Evolutionary conservation across 768 basidiomycete species (phyloP), one percentile per base, ranked within the genome.

Genomic region (Kwoniella sp.): DNA sequence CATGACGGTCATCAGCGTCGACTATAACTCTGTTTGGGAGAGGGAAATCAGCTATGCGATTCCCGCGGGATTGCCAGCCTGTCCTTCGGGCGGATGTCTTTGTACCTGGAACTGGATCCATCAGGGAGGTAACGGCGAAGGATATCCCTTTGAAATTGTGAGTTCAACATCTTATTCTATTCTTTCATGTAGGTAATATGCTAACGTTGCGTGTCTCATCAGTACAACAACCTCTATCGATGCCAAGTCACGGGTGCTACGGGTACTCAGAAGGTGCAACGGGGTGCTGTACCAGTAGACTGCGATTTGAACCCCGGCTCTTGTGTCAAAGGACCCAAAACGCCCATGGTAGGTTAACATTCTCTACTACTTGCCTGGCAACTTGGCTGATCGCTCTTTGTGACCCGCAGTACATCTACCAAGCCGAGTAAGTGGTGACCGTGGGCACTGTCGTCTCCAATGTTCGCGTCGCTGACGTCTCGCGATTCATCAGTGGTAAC

Each of bases 21-120:
- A 90, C 73, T 87, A 88, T 54, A 88, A 86, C 0, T 90, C 89
- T 67, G 89, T 90, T 0, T 91, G 87, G 87, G 84, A 82, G 25
- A 83, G 88, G 22, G 86, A 86, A 75, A 90, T 88, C 5, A 85
- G 86, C 55, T 91, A 91, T 69, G 73, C 84, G 53, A 88, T 91
- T 4, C 90, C 90, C 0, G 83, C 74, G 20, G 81, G 80, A 12
- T 87, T 91, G 87, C 90, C 90, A 0, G 82, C 87, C 9, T 90
- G 89, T 70, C 87, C 88, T 0, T 70, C 82, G 0, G 85, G 85
- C 20, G 85, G 85, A 22, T 90, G 89, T 63, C 55, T 76, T 13
- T 76, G 74, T 62, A 71, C 71, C 84, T 77, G 75, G 75, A 77
- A 84, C 31, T 91, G 89, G 77, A 86, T 89, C 1, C 73, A 75